Base-by-base conservation (phyloP, 2,329 filamentous ascomycete species). In the Aureobasidium sp. region DNA sequence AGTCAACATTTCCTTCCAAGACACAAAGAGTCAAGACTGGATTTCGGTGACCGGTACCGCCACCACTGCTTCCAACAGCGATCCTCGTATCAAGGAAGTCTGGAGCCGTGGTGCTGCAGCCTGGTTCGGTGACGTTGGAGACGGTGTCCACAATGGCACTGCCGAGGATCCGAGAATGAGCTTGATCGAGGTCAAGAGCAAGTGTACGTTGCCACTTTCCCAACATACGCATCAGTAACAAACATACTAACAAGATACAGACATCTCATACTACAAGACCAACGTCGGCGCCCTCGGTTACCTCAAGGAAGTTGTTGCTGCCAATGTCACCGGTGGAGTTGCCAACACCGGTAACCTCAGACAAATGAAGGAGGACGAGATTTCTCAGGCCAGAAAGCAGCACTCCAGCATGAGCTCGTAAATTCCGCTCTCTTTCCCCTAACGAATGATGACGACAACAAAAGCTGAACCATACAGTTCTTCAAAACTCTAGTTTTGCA, bases 91-190 rank as follows among this genome's bases (percentile, higher is more conserved):
- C 71, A 78, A 79, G 68, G 76, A 81, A 37, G 66, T 80, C 40
- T 79, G 75, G 67, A 74, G 66, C 61, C 69, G 72, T 15, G 68
- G 63, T 47, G 70, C 74, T 1, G 70, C 68, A 2, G 78, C 77
- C 6, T 81, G 79, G 79, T 81, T 81, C 60, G 79, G 79, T 5
- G 78, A 81, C 64, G 64, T 81, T 15, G 76, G 76, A 1, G 79
- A 81, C 67, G 78, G 78, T 9, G 75, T 75, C 44, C 78, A 81
- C 62, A 73, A 73, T 62, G 79, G 77, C 8, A 73, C 70, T 0
- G 69, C 75, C 0, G 74, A 78, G 19, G 79, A 81, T 65, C 79
- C 79, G 15, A 67, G 79, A 5, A 79, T 81, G 77, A 69, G 67
- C 42, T 62, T 78, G 49, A 76, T 77, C 47, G 74, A 77, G 68